These are phyloP conservation scores for Amphirosellinia nigrospora DNA, from an alignment of 495 filamentous ascomycete species.

Conservation along the genomic window DNA sequence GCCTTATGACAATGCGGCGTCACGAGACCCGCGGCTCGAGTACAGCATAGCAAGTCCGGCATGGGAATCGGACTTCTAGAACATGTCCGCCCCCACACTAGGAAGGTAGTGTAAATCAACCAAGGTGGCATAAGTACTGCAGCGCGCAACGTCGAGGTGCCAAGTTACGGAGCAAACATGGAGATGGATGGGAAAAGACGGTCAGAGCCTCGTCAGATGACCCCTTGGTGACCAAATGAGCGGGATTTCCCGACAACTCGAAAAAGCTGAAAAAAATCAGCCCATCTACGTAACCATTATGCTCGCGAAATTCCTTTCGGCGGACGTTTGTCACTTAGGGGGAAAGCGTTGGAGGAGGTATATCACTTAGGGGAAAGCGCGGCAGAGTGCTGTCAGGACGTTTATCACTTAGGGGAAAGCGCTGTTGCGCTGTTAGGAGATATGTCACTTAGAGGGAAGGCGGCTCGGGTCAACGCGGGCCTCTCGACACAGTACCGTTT, in stretches of 20 bases:
- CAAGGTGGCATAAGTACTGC: not conserved
- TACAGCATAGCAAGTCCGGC: not conserved
- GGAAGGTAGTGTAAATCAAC: not conserved
- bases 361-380: conserved; percentile 16
- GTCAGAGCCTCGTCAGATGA: conserved; percentile 16
- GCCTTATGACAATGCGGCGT: not conserved
- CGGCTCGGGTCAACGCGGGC: conserved; percentile 27
- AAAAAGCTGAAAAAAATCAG: not conserved
- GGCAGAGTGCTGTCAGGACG: conserved; percentile 3
- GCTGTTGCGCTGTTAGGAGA: conserved; percentile 21
- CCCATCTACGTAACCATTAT: conserved; percentile 21
- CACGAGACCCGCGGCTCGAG: not conserved
- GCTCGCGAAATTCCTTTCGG: not conserved
- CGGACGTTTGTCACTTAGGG: conserved; percentile 25
- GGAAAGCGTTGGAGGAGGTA: conserved; percentile 2
- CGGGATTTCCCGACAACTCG: not conserved
- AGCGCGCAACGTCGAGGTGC: not conserved
- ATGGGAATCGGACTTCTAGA: conserved; percentile 4
- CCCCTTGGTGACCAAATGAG: not conserved
- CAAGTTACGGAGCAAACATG: not conserved
- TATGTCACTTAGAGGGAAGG: conserved; percentile 32
- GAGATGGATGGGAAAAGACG: conserved; percentile 7
- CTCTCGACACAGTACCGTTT: not conserved
- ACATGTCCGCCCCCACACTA: not conserved
- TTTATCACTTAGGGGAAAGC: conserved; percentile 31